Evolutionary conservation across 331 rosid genomes (phyloP), one percentile per base, ranked within the genome.

Genomic region (Prunus yedoensis): DNA sequence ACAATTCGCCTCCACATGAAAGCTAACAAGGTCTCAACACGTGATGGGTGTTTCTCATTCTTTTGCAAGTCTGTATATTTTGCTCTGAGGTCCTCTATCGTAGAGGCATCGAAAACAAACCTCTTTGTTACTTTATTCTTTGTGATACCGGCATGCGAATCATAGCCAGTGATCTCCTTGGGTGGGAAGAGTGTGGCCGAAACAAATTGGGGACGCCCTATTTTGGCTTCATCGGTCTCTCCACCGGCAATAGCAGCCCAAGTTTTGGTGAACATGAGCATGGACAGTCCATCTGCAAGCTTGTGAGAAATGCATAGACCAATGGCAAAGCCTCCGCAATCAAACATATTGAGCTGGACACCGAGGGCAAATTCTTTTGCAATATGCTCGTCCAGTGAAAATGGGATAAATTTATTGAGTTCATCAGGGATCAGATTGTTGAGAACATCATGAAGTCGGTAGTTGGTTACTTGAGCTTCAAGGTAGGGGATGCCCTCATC

Each of bases 1-100:
- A 78, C 77, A 50, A 83, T 80, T 4, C 85, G 85, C 18, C 61
- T 73, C 87, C 85, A 82, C 56, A 87, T 75, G 81, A 85, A 87
- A 16, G 84, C 75, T 17, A 86, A 85, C 6, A 87, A 75, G 13
- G 84, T 87, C 62, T 87, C 89, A 0, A 87, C 78, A 14, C 85
- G 64, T 47, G 38, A 32, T 6, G 38, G 38, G 5, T 32, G 38
- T 32, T 32, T 32, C 38, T 32, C 38, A 32, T 5, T 5, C 7
- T 32, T 4, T 32, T 32, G 38, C 38, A n/a, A 32, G 8, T 6
- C 63, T 1, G 56, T 67, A 18, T 80, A 85, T 47, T 63, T 85
- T 45, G 78, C 78, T 6, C 61, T 62, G 5, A 86, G 81, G 62
- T 66, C 56, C 57, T 82, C 87, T 28, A 88, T 43, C 10, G 1